Percentiles rank a stretch among this genome's conserved stretches.
Conservation (phyloP, 2,329 filamentous ascomycete genomes). For the Pseudogymnoascus sp. region DNA sequence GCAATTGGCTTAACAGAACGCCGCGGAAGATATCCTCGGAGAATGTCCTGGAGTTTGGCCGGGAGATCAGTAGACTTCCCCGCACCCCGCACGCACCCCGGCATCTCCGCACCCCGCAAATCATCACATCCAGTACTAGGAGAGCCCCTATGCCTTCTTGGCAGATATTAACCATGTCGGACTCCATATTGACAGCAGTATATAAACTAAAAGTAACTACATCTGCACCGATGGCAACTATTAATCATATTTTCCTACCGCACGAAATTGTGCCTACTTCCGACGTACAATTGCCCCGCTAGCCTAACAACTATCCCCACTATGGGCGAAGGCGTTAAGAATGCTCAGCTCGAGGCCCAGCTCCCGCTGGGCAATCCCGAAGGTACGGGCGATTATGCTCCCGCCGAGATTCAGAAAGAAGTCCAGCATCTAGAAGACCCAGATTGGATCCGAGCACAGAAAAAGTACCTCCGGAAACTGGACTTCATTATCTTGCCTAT, state of each 20-base stretch:
- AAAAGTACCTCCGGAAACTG: constrained; percentile 14
- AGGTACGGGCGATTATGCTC: constrained; percentile 9
- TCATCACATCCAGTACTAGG: too few species aligned
- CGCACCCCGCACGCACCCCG: neutral
- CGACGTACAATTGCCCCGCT: neutral
- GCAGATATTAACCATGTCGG: too few species aligned
- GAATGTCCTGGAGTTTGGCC: constrained; percentile 7
- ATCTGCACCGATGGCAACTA: too few species aligned
- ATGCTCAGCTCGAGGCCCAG: constrained; percentile 12
- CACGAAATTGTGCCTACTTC: neutral
- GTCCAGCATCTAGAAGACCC: constrained; percentile 13
- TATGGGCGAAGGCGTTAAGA: constrained; percentile 11
- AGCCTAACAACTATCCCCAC: neutral
- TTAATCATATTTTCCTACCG: neutral
- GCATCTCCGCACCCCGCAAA: neutral
- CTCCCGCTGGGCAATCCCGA: neutral
- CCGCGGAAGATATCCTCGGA: neutral
- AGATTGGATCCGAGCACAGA: constrained; percentile 13
- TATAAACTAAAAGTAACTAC: too few species aligned
- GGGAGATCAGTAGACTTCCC: neutral
- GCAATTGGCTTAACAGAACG: neutral
- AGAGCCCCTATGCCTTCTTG: neutral
- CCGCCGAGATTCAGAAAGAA: constrained; percentile 14
- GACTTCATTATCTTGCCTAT: constrained; percentile 16
- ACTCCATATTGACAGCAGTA: too few species aligned